Percentiles rank a stretch among this genome's conserved stretches.
Evolutionary conservation across 2,329 filamentous ascomycete genomes (phyloP).

Genomic region (Zymoseptoria tritici): DNA sequence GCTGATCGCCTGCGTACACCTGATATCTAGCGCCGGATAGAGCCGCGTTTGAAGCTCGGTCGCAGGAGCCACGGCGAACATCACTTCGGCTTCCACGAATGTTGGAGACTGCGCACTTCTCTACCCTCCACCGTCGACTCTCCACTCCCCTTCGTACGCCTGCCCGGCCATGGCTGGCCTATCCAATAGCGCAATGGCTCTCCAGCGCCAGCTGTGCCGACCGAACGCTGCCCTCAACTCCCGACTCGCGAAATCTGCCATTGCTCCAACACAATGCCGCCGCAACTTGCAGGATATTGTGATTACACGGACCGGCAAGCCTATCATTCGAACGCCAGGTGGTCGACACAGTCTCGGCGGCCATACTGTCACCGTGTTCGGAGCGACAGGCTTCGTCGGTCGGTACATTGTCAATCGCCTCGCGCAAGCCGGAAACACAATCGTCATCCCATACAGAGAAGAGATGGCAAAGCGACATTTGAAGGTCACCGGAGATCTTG

Average conservation of each 20-base stretch:
- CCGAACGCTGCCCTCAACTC: slow-evolving; percentile 21
- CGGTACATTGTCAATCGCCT: slow-evolving; percentile 96
- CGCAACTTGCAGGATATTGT: slow-evolving; percentile 66
- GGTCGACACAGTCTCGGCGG: slow-evolving; percentile 62
- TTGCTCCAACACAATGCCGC: slow-evolving; percentile 24
- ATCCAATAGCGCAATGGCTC: slow-evolving; percentile 24
- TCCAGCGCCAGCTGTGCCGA: slow-evolving; percentile 29
- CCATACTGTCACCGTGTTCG: slow-evolving; percentile 95
- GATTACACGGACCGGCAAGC: slow-evolving; percentile 94
- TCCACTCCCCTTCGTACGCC: slow-evolving; percentile 12
- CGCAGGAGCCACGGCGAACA: background rate
- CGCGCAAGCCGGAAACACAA: slow-evolving; percentile 86
- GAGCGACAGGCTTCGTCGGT: slow-evolving; percentile 89
- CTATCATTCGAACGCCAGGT: slow-evolving; percentile 79
- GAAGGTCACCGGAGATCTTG: slow-evolving; percentile 91
- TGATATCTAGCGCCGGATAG: background rate
- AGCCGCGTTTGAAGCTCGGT: slow-evolving; percentile 2
- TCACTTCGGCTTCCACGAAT: background rate
- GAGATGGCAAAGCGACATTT: slow-evolving; percentile 97
- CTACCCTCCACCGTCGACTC: background rate
- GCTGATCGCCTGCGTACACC: background rate
- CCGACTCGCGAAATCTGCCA: slow-evolving; percentile 18
- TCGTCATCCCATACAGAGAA: slow-evolving; percentile 88
- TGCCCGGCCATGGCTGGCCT: slow-evolving; percentile 25
- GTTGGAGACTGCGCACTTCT: background rate